These are phyloP conservation scores for Pistacia vera DNA, from an alignment of 345 rosid species.

Conservation along the genomic window DNA sequence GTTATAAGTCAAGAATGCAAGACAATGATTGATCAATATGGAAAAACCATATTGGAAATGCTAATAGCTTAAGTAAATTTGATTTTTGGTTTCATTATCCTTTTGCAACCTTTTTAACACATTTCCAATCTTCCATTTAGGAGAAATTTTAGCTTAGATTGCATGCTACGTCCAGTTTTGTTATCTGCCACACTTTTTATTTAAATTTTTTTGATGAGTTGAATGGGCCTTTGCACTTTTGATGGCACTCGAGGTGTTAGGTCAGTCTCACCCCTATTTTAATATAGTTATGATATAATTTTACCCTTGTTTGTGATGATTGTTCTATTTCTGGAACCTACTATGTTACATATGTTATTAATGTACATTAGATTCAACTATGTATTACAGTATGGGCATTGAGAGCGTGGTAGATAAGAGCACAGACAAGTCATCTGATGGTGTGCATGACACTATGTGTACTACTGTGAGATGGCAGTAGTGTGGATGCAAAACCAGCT, in stretches of 20 bases:
- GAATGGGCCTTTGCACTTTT: slow-evolving; percentile 68
- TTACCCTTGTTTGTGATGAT: not conserved
- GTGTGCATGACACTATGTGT: slow-evolving; percentile 56
- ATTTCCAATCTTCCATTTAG: not conserved
- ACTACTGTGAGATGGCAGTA: slow-evolving; percentile 86
- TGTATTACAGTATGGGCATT: slow-evolving; percentile 58
- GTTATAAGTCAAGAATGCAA: slow-evolving; percentile 77
- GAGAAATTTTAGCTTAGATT: not conserved
- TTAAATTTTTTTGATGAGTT: not conserved
- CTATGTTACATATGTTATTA: not conserved
- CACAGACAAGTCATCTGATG: slow-evolving; percentile 40
- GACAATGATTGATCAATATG: slow-evolving; percentile 63
- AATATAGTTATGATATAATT: not conserved
- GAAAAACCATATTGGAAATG: slow-evolving; percentile 68
- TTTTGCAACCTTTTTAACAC: not conserved
- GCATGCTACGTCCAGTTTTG: not conserved
- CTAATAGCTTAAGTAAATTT: slow-evolving; percentile 54
- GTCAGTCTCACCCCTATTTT: slow-evolving; percentile 34
- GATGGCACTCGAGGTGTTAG: slow-evolving; percentile 73
- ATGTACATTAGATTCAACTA: not conserved
- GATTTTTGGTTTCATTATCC: not conserved
- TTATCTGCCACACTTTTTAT: not conserved
- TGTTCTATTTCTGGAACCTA: not conserved
- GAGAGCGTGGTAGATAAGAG: slow-evolving; percentile 57
- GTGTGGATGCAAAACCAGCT: slow-evolving; percentile 89